These are phyloP conservation scores for Trifolium fragiferum DNA, from an alignment of 306 rosid genomes.

Conservation along the genomic window DNA sequence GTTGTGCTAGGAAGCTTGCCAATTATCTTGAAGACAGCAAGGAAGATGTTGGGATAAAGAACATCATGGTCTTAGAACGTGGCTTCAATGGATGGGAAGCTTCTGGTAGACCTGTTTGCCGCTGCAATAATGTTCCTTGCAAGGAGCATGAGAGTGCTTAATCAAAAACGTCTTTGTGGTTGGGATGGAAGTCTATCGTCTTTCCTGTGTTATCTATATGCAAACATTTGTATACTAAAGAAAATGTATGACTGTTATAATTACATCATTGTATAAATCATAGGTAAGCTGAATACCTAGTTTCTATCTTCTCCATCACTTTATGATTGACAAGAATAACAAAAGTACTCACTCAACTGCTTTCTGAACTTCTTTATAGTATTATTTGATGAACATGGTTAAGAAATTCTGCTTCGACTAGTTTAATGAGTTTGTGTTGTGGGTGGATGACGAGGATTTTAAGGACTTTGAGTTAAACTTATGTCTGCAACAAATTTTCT, in stretches of 20 bases:
- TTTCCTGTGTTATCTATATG: constrained; percentile 5
- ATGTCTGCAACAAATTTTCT: background rate
- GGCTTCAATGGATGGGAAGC: constrained; percentile 98
- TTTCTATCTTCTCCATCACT: constrained; percentile 28
- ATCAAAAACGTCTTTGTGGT: constrained; percentile 20
- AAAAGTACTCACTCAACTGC: background rate
- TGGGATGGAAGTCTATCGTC: constrained; percentile 34
- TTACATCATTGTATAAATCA: constrained; percentile 23
- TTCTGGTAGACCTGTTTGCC: constrained; percentile 90
- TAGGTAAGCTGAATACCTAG: constrained; percentile 36
- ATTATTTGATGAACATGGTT: constrained; percentile 14
- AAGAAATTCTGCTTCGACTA: constrained; percentile 10
- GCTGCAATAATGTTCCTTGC: constrained; percentile 70
- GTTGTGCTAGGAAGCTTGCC: constrained; percentile 75
- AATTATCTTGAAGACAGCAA: constrained; percentile 70
- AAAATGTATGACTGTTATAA: constrained; percentile 23
- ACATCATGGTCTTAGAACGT: constrained; percentile 80
- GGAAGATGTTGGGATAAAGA: constrained; percentile 78
- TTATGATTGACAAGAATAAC: constrained; percentile 21
- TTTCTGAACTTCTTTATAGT: constrained; percentile 21
- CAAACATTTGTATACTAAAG: constrained; percentile 32
- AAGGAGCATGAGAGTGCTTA: constrained; percentile 55
- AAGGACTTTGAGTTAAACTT: constrained; percentile 1
- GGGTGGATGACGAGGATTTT: background rate
- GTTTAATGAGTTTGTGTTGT: background rate